Evolutionary conservation across 2,329 filamentous ascomycete species (phyloP).

Genomic region (Fusarium torulosum): DNA sequence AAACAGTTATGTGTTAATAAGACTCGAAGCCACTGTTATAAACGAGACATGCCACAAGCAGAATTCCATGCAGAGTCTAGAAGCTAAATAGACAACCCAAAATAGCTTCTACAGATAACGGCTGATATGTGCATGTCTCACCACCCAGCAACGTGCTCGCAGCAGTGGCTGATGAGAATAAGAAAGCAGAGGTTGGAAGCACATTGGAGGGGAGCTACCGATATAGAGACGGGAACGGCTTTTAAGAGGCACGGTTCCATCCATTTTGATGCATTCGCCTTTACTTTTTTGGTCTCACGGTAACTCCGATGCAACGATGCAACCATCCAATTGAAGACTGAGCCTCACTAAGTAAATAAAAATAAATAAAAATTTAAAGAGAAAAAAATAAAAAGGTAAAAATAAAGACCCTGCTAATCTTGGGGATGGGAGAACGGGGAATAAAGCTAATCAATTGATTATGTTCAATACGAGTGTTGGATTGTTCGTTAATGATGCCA

Average conservation of each 20-base stretch:
- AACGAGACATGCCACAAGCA: constrained; percentile 1
- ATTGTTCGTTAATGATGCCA: not conserved
- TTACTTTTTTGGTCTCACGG: constrained; percentile 19
- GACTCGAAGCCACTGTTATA: not conserved
- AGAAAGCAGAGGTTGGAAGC: constrained; percentile 2
- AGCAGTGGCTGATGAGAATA: constrained; percentile 13
- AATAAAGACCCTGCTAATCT: constrained; percentile 8
- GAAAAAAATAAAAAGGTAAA: not conserved
- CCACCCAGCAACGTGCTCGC: constrained; percentile 13
- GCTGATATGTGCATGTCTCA: constrained; percentile 32
- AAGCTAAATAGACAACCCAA: constrained; percentile 1
- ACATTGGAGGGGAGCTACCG: constrained; percentile 1
- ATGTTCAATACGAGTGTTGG: not conserved
- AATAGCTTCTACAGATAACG: not conserved
- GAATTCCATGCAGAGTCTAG: constrained; percentile 20
- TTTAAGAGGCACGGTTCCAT: constrained; percentile 5
- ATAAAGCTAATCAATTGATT: not conserved
- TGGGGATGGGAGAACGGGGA: not conserved
- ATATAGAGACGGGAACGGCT: constrained; percentile 5
- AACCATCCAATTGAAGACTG: constrained; percentile 27
- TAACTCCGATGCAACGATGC: constrained; percentile 39
- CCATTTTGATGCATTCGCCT: not conserved
- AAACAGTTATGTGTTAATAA: no score
- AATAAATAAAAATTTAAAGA: not conserved
- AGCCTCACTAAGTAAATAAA: not conserved